Evolutionary conservation across 306 rosid species (phyloP).

Genomic region (Bauhinia variegata): DNA sequence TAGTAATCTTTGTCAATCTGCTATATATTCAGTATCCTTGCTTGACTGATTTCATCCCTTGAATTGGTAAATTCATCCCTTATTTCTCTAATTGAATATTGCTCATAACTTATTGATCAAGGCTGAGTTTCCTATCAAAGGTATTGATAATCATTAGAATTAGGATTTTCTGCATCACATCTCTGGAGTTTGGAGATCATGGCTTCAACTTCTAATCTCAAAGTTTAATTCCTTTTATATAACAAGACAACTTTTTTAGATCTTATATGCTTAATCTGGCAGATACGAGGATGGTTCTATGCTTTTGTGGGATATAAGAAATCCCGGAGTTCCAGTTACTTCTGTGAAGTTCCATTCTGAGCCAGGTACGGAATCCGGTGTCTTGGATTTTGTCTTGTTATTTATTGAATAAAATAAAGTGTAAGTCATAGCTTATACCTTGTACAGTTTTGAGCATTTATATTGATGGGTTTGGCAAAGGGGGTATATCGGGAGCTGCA

Average conservation of each 20-base stretch:
- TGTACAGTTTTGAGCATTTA: slow-evolving; percentile 77
- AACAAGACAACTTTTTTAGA: slow-evolving; percentile 22
- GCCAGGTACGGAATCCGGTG: slow-evolving; percentile 58
- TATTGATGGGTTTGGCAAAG: slow-evolving; percentile 72
- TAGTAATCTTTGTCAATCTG: background rate
- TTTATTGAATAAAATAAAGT: slow-evolving; percentile 13
- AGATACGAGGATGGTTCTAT: slow-evolving; percentile 95
- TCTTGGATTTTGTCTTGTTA: slow-evolving; percentile 13
- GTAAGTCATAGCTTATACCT: slow-evolving; percentile 23
- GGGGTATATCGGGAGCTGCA: slow-evolving; percentile 90
- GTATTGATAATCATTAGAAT: background rate
- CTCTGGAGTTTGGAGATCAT: slow-evolving; percentile 10
- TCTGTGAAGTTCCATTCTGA: slow-evolving; percentile 86
- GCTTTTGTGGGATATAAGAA: slow-evolving; percentile 97
- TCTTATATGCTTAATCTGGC: slow-evolving; percentile 32
- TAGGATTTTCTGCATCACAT: slow-evolving; percentile 1
- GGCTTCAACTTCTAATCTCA: slow-evolving; percentile 6
- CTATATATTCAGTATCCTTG: background rate
- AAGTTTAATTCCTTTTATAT: slow-evolving; percentile 4
- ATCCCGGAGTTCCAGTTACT: slow-evolving; percentile 65
- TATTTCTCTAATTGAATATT: no score
- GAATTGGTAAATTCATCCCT: background rate
- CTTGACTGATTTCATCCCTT: background rate
- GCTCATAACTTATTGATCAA: background rate
- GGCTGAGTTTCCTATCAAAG: background rate